A percentile compares a stretch with the other conserved stretches of the same genome.
Conservation (phyloP, 1,139 yeast species). For the Blastobotrys illinoisensis region DNA sequence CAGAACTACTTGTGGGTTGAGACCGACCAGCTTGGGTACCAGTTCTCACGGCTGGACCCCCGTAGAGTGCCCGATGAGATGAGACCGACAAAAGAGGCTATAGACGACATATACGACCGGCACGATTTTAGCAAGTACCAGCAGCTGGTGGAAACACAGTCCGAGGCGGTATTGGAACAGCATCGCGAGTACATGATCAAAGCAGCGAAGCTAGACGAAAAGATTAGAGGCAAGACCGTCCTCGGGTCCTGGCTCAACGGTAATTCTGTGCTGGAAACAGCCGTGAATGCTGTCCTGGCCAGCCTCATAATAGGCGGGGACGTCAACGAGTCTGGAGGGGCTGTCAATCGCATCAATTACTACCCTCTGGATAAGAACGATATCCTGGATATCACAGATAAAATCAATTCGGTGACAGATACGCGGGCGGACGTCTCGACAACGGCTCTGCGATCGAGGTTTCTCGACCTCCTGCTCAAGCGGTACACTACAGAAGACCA, state of each 20-base stretch:
- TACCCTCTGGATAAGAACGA: background rate
- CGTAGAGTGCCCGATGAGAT: background rate
- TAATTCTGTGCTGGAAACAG: background rate
- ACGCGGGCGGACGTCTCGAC: conserved; percentile 8
- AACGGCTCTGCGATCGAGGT: conserved; percentile 10
- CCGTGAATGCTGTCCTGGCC: background rate
- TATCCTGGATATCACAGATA: background rate
- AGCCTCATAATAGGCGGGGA: background rate
- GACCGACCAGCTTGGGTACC: background rate
- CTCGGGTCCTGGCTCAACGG: background rate
- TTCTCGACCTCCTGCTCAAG: conserved; percentile 8
- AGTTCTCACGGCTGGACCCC: background rate
- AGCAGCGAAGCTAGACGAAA: background rate
- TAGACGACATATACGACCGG: background rate
- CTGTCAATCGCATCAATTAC: background rate
- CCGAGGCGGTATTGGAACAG: background rate
- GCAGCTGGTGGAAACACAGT: background rate
- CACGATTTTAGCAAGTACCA: background rate
- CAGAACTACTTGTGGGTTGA: conserved; percentile 4
- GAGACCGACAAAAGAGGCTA: background rate
- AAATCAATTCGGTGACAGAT: background rate
- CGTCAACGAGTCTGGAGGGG: background rate
- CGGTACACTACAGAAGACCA: background rate
- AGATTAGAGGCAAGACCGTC: background rate
- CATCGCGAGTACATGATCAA: background rate